Percentiles rank a stretch among this genome's conserved stretches.
These are phyloP conservation scores for Pinus tabuliformis DNA, from an alignment of 75 land plant genomes.

Conservation along the genomic window DNA sequence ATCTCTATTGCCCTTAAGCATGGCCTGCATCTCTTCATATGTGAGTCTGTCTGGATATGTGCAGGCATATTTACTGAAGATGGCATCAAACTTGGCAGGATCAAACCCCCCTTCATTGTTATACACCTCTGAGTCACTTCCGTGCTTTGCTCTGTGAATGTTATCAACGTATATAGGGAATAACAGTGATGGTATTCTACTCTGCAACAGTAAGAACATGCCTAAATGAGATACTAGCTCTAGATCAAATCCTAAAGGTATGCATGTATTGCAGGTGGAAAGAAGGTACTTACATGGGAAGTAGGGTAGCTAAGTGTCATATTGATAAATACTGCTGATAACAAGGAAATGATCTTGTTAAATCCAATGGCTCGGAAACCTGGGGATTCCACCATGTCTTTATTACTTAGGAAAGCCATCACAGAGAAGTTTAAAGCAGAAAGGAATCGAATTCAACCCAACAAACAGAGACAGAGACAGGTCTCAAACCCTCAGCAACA, in stretches of 20 bases:
- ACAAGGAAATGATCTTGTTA: conserved; percentile 32
- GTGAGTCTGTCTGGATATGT: conserved; percentile 18
- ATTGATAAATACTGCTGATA: conserved; percentile 53
- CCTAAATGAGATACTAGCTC: too few relatives aligned
- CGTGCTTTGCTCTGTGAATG: conserved; percentile 50
- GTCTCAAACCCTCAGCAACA: background rate
- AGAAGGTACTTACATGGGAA: conserved; percentile 49
- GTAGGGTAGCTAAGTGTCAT: conserved; percentile 56
- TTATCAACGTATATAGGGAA: conserved; percentile 50
- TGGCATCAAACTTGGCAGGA: conserved; percentile 70
- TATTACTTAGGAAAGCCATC: too few relatives aligned
- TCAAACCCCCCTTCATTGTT: conserved; percentile 66
- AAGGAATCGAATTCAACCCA: background rate
- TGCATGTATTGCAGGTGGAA: background rate
- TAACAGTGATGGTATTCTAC: conserved; percentile 32
- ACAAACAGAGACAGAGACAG: background rate
- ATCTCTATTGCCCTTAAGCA: conserved; percentile 28
- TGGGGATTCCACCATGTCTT: conserved; percentile 8
- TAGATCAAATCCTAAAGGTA: too few relatives aligned
- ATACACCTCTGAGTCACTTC: conserved; percentile 54
- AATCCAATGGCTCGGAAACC: conserved; percentile 74
- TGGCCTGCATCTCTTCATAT: conserved; percentile 15
- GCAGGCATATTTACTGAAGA: conserved; percentile 44
- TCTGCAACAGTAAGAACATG: conserved; percentile 16
- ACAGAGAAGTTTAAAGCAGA: background rate